Evolutionary conservation across 148 eudicot species (phyloP).

Genomic region (Rhododendron ferrugineum): DNA sequence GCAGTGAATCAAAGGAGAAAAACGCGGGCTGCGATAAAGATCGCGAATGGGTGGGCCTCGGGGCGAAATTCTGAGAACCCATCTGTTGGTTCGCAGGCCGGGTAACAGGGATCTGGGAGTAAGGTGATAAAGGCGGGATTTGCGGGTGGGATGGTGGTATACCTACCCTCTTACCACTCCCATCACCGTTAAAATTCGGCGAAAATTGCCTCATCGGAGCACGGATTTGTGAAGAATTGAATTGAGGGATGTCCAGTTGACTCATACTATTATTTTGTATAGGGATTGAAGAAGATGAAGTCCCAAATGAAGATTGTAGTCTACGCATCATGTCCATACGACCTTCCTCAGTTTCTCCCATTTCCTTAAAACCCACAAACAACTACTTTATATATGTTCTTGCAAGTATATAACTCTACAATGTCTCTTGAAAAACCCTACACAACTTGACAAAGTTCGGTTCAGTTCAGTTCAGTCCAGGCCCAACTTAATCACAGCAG

Average conservation of each 20-base stretch:
- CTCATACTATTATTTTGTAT: conserved; percentile 35
- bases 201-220: conserved; percentile 54
- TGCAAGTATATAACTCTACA: conserved; percentile 3
- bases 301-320: conserved; percentile 63
- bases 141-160: conserved; percentile 91
- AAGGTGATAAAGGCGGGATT: conserved; percentile 76
- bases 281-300: conserved; percentile 46
- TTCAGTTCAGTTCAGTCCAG: conserved; percentile 11
- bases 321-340: conserved; percentile 61
- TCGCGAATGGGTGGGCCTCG: conserved; percentile 61
- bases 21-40: conserved; percentile 78
- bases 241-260: conserved; percentile 72
- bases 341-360: conserved; percentile 72
- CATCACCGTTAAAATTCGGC: conserved; percentile 39
- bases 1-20: conserved; percentile 72
- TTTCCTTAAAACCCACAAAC: conserved; percentile 14
- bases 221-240: conserved; percentile 49
- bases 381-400: not conserved
- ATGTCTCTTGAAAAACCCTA: conserved; percentile 12
- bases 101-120: conserved; percentile 59
- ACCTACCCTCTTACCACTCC: conserved; percentile 41
- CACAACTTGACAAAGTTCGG: not conserved
- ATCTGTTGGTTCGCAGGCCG: conserved; percentile 36
- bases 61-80: conserved; percentile 48
- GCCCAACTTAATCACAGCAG: conserved; percentile 12